phyloP scores from a whole-genome alignment of 1,284 basidiomycete genomes.

The Somion occarium region DNA sequence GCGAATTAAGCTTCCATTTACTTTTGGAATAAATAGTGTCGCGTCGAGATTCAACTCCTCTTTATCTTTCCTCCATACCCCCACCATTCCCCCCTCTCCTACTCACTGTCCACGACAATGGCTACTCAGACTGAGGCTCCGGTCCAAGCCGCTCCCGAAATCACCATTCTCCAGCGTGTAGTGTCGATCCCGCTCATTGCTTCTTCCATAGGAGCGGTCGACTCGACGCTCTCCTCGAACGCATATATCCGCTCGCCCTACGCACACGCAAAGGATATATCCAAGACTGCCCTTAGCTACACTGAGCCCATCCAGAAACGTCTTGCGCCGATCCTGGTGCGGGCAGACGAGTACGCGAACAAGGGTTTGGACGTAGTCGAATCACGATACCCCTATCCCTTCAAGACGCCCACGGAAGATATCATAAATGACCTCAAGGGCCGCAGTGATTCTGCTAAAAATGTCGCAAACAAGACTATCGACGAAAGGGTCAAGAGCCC shows the following conservation, averaged over 20 bases:
- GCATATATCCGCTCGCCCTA: constrained; percentile 60
- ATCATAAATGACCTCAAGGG: constrained; percentile 57
- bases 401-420: constrained; percentile 67
- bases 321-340: constrained; percentile 58
- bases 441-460: constrained; percentile 48
- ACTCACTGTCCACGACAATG: constrained; percentile 27
- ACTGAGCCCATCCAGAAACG: constrained; percentile 60
- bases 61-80: constrained; percentile 7
- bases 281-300: constrained; percentile 53
- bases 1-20: not conserved
- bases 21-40: not conserved
- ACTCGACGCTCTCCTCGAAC: constrained; percentile 54
- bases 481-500: constrained; percentile 62
- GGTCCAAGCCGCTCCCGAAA: constrained; percentile 37
- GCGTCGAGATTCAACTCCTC: not conserved
- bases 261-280: constrained; percentile 53
- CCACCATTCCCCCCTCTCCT: constrained; percentile 5
- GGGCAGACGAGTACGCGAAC: constrained; percentile 63
- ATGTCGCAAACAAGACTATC: constrained; percentile 57
- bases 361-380: constrained; percentile 71
- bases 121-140: constrained; percentile 35
- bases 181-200: constrained; percentile 66
- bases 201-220: constrained; percentile 54
- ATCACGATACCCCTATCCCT: constrained; percentile 68
- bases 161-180: constrained; percentile 60